Conservation (phyloP, 192 early-diverging fungal species). For the Coemansia sp. region DNA sequence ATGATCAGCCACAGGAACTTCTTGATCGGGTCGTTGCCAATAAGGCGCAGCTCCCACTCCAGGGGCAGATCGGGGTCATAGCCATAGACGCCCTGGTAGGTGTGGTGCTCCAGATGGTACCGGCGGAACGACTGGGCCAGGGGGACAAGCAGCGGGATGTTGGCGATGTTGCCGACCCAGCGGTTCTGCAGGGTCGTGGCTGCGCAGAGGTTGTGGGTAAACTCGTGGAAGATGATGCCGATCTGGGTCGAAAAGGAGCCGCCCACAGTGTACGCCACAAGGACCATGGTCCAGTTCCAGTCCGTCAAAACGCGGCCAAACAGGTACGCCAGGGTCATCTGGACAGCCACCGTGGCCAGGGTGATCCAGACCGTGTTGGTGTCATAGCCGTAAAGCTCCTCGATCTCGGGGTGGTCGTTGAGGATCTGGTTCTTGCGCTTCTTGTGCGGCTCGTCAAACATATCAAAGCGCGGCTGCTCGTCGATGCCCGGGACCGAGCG, state of each 20-base stretch:
- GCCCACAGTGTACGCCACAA: slow-evolving; percentile 73
- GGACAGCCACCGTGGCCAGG: slow-evolving; percentile 58
- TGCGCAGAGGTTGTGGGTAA: slow-evolving; percentile 80
- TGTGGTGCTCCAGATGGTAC: slow-evolving; percentile 95
- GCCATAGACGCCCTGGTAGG: slow-evolving; percentile 92
- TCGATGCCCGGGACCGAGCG: slow-evolving; percentile 71
- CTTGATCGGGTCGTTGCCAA: slow-evolving; percentile 61
- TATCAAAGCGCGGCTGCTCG: slow-evolving; percentile 74
- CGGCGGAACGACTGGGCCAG: slow-evolving; percentile 77
- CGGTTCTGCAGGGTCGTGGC: slow-evolving; percentile 73
- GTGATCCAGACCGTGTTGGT: slow-evolving; percentile 74
- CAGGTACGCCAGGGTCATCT: slow-evolving; percentile 74
- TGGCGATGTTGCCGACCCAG: slow-evolving; percentile 75
- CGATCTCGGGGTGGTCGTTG: slow-evolving; percentile 82
- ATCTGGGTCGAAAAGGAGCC: slow-evolving; percentile 77
- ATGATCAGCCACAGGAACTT: slow-evolving; percentile 80
- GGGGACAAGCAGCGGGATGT: slow-evolving; percentile 80
- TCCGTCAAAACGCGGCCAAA: slow-evolving; percentile 65
- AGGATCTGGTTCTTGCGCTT: slow-evolving; percentile 88
- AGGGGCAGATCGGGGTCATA: slow-evolving; percentile 92
- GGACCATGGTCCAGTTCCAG: slow-evolving; percentile 61
- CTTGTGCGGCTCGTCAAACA: slow-evolving; percentile 92
- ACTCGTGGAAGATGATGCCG: slow-evolving; percentile 90
- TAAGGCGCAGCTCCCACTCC: slow-evolving; percentile 77
- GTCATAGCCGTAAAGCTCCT: slow-evolving; percentile 79